Conservation (phyloP, 2,329 filamentous ascomycete genomes). For the Didymella arachidicola region DNA sequence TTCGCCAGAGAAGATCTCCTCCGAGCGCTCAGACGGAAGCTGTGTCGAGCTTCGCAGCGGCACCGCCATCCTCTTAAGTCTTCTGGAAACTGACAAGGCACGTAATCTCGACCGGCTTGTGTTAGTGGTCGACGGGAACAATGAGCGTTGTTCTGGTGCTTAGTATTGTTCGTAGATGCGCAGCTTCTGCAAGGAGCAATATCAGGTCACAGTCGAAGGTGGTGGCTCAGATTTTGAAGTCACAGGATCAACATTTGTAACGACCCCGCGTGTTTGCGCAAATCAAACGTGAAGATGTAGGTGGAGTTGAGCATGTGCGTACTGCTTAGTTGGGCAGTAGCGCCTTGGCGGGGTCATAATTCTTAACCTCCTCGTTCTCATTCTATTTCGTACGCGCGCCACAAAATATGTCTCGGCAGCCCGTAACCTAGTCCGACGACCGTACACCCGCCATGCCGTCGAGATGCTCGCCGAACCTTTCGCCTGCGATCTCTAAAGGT, state of each 20-base stretch:
- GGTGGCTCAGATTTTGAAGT: background rate
- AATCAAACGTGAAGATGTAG: slow-evolving; percentile 13
- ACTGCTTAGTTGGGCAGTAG: slow-evolving; percentile 11
- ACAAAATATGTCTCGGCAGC: background rate
- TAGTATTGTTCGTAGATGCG: slow-evolving; percentile 41
- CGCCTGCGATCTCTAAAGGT: slow-evolving; percentile 44
- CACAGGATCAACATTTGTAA: background rate
- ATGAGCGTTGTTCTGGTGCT: slow-evolving; percentile 28
- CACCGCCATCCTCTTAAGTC: slow-evolving; percentile 37
- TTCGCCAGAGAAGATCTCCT: slow-evolving; percentile 37
- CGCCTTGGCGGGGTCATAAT: slow-evolving; percentile 8
- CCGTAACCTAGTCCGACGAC: slow-evolving; percentile 38
- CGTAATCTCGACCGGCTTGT: slow-evolving; percentile 21
- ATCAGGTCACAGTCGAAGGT: slow-evolving; percentile 19
- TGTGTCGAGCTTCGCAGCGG: slow-evolving; percentile 31
- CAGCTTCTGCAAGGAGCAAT: slow-evolving; percentile 16
- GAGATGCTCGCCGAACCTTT: slow-evolving; percentile 44
- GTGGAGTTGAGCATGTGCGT: slow-evolving; percentile 16
- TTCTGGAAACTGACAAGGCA: slow-evolving; percentile 10
- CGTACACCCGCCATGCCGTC: slow-evolving; percentile 48
- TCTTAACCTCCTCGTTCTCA: background rate
- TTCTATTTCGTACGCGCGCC: background rate
- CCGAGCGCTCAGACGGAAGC: slow-evolving; percentile 34
- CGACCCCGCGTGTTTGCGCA: slow-evolving; percentile 9
- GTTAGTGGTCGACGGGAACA: slow-evolving; percentile 36